Conservation (phyloP, 148 eudicot genomes). For the Vaccinium myrtillus region DNA sequence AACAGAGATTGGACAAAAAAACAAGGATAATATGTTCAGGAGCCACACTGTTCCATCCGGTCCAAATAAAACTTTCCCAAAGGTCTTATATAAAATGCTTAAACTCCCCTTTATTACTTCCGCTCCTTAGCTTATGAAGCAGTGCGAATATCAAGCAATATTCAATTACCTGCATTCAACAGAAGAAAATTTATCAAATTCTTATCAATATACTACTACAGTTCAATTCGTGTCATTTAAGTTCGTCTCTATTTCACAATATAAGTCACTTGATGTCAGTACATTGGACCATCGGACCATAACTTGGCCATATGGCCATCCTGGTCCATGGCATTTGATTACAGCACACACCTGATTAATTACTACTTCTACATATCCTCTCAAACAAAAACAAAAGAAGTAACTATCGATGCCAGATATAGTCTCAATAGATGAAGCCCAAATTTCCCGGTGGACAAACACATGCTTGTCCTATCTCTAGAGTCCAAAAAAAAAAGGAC, state of each 20-base stretch:
- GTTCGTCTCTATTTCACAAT: conserved; percentile 35
- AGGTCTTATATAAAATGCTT: conserved; percentile 29
- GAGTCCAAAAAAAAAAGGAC: background rate
- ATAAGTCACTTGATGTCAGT: conserved; percentile 41
- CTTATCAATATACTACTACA: conserved; percentile 5
- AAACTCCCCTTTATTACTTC: conserved; percentile 34
- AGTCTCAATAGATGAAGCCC: background rate
- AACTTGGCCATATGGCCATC: conserved; percentile 35
- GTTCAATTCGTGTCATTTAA: conserved; percentile 25
- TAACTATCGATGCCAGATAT: background rate
- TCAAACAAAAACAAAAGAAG: background rate
- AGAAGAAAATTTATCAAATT: background rate
- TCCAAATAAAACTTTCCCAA: conserved; percentile 24
- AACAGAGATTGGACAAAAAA: conserved; percentile 2
- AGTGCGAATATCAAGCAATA: conserved; percentile 32
- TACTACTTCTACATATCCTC: background rate
- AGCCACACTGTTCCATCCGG: conserved; percentile 10
- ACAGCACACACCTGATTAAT: conserved; percentile 9
- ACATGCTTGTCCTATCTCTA: background rate
- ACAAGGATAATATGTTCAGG: background rate
- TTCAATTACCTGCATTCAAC: conserved; percentile 31
- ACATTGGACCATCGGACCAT: conserved; percentile 40
- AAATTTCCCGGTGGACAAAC: background rate
- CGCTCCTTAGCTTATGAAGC: conserved; percentile 39
- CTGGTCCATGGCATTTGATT: conserved; percentile 27